Conservation (phyloP, 345 rosid species). For the Eucalyptus shirleyi region DNA sequence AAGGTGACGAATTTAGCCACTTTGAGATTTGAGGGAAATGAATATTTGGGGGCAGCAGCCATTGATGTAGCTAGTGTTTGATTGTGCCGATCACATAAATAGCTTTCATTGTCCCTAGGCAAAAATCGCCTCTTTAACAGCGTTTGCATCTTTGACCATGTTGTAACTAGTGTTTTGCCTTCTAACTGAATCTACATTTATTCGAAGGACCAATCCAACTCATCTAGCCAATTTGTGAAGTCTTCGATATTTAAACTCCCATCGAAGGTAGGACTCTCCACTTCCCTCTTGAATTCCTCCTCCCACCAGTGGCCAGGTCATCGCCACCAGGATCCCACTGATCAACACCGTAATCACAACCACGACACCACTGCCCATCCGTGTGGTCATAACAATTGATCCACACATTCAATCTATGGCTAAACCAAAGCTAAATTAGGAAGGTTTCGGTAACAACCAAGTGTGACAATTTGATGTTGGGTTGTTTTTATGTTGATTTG, state of each 20-base stretch:
- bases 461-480: neutral
- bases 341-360: neutral
- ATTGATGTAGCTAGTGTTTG: neutral
- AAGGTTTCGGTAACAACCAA: neutral
- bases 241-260: neutral
- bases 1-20: neutral
- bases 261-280: neutral
- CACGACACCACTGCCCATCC: neutral
- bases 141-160: neutral
- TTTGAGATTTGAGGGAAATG: neutral
- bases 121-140: neutral
- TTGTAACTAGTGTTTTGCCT: neutral
- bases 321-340: neutral
- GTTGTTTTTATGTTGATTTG: neutral
- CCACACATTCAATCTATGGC: neutral
- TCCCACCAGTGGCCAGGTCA: neutral
- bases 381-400: neutral
- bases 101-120: neutral
- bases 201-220: neutral
- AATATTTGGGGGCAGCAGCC: neutral
- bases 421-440: neutral
- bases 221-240: neutral
- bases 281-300: neutral
- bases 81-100: neutral
- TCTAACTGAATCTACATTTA: neutral